Base-by-base conservation (phyloP, 768 basidiomycete genomes). In the Crepidotus variabilis region DNA sequence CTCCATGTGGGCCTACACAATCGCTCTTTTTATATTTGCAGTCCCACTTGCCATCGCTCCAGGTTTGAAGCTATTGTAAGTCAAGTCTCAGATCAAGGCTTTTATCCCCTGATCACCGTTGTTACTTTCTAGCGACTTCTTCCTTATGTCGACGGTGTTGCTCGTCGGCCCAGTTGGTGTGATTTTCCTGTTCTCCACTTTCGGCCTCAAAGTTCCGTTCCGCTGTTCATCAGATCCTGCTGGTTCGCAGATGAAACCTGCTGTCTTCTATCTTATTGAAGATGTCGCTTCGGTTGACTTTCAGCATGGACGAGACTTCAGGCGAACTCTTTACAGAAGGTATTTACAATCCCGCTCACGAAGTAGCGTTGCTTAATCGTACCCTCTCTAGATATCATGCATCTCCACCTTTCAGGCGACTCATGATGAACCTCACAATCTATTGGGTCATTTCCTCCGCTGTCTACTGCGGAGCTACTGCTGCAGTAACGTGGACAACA, bases 201-300 rank as follows among this genome's bases (percentile, higher is more conserved):
- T 70, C 51, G 54, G 60, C 13, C 65, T 62, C 14, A 65, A 52
- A 18, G 55, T 68, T 2, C 66, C 66, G 43, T 60, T 64, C 36
- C 61, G 65, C 16, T 69, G 67, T 49, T 72, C 69, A 20, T 69
- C 68, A 20, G 71, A 70, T 51, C 65, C 65, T 20, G 52, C 57
- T 18, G 69, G 70, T 2, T 56, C 56, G 28, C 53, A 36, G 10
- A 72, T 70, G 69, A 70, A 70, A 60, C 68, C 69, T 24, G 69
- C 66, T 6, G 68, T 65, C 5, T 71, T 69, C 58, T 70, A 70
- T 58, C 55, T 62, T 28, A 57, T 70, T 18, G 71, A 72, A 55
- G 71, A 70, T 49, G 60, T 70, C n/a, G 68, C 62, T 5, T 61
- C 65, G 5, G 69, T 72, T 11, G 69, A 70, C 55, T 69, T 69